Evolutionary conservation across 306 rosid species (phyloP).

Genomic region (Cucumis hystrix): DNA sequence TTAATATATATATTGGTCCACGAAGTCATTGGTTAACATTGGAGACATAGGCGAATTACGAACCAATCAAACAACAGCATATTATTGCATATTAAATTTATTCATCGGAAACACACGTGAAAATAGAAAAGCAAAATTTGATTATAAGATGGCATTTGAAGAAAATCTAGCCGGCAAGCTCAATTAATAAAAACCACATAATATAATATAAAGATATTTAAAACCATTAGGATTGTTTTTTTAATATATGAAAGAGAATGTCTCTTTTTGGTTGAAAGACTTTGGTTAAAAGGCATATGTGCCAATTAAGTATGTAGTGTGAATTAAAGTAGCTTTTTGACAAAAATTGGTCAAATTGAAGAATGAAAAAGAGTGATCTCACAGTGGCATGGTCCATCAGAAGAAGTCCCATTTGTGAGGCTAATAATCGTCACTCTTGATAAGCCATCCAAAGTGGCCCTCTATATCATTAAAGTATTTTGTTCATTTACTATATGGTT

Average conservation of each 20-base stretch:
- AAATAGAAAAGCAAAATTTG: not conserved
- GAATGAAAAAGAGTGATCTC: not conserved
- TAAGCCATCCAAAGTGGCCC: conserved; percentile 1
- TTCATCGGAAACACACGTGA: not conserved
- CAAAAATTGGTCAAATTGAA: not conserved
- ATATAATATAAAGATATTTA: no score
- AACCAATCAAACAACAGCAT: no score
- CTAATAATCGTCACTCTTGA: not conserved
- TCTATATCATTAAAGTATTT: not conserved
- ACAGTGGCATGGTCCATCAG: not conserved
- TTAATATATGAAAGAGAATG: no score
- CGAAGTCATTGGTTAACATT: no score
- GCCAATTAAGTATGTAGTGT: not conserved
- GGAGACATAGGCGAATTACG: no score
- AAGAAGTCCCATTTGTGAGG: not conserved
- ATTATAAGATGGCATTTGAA: not conserved
- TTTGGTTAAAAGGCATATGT: not conserved
- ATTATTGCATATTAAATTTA: no score
- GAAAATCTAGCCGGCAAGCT: not conserved
- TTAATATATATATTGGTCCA: no score
- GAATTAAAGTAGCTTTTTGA: not conserved
- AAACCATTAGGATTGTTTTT: no score
- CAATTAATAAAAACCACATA: not conserved
- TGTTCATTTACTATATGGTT: not conserved
- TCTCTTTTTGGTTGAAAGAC: no score